Percentiles rank a stretch among this genome's conserved stretches.
Evolutionary conservation across 2,329 filamentous ascomycete species (phyloP).

Genomic region (Didymella exigua): DNA sequence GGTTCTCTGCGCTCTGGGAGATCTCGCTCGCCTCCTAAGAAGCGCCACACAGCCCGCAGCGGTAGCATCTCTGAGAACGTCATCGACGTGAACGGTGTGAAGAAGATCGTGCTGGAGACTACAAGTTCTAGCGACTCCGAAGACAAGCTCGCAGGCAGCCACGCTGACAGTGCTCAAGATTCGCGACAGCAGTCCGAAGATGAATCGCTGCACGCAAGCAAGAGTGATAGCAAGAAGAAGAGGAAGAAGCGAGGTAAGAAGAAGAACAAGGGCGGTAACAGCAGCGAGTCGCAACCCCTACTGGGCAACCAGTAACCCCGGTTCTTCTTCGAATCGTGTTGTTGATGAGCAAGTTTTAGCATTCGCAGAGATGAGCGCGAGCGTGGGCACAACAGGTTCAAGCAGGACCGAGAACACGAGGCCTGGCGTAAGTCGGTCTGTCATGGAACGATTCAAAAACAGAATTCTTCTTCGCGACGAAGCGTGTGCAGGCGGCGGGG

Average conservation of each 20-base stretch:
- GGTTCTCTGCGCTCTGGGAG: conserved; percentile 38
- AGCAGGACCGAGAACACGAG: not conserved
- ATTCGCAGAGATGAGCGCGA: not conserved
- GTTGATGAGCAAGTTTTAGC: conserved; percentile 6
- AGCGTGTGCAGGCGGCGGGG: not conserved
- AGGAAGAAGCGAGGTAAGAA: conserved; percentile 43
- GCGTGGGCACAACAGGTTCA: not conserved
- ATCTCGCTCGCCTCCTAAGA: conserved; percentile 36
- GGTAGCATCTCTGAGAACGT: conserved; percentile 81
- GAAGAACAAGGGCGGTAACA: conserved; percentile 42
- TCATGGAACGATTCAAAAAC: not conserved
- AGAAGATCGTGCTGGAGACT: conserved; percentile 76
- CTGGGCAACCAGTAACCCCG: conserved; percentile 27
- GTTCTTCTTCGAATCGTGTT: conserved; percentile 4
- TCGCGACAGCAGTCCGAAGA: conserved; percentile 25
- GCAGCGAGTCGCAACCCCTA: conserved; percentile 41
- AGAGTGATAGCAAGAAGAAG: conserved; percentile 48
- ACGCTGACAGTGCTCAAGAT: conserved; percentile 33
- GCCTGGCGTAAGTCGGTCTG: not conserved
- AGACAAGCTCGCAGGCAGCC: conserved; percentile 24
- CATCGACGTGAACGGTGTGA: conserved; percentile 74
- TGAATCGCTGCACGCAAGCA: conserved; percentile 30
- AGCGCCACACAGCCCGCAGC: conserved; percentile 64
- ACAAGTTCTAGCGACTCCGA: conserved; percentile 60
- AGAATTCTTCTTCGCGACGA: not conserved